Percentiles rank a stretch among this genome's conserved stretches.
phyloP scores from a whole-genome alignment of 2,329 filamentous ascomycete genomes.

The Talaromyces funiculosus region DNA sequence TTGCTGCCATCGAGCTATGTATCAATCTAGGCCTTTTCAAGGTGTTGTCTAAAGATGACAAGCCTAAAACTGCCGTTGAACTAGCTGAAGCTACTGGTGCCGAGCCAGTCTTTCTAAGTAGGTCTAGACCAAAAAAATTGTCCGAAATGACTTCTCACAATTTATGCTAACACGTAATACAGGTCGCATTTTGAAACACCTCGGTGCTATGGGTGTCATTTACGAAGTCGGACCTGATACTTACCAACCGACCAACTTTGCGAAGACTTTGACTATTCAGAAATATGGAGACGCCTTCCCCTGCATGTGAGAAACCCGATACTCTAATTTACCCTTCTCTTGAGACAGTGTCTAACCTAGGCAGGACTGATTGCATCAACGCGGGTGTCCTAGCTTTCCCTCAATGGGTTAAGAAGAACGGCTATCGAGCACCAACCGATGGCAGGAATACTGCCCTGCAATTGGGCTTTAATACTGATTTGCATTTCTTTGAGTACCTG shows the following conservation, averaged over 20 bases:
- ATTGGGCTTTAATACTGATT: conserved; percentile 22
- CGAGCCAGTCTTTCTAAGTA: conserved; percentile 17
- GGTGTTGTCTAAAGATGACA: conserved; percentile 14
- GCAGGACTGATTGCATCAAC: conserved; percentile 25
- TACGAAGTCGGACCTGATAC: conserved; percentile 21
- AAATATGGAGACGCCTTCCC: conserved; percentile 21
- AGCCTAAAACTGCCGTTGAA: conserved; percentile 14
- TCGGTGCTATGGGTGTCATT: conserved; percentile 36
- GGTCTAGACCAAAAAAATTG: conserved; percentile 9
- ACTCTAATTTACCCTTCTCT: conserved; percentile 5
- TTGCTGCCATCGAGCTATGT: conserved; percentile 16
- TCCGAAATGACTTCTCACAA: background rate
- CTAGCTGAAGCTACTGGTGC: conserved; percentile 14
- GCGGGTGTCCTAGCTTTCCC: conserved; percentile 22
- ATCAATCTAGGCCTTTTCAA: conserved; percentile 17
- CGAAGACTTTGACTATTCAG: conserved; percentile 22
- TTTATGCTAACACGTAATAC: conserved; percentile 21
- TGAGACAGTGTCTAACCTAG: conserved; percentile 10
- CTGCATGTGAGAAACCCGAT: conserved; percentile 19
- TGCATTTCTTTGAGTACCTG: conserved; percentile 26
- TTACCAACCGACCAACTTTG: conserved; percentile 24
- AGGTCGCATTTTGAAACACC: conserved; percentile 33
- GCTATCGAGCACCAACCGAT: conserved; percentile 24
- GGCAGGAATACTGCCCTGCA: conserved; percentile 23
- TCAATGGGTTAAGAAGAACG: conserved; percentile 21